These are phyloP conservation scores for Hyaloscypha variabilis DNA, from an alignment of 495 filamentous ascomycete genomes.

Conservation along the genomic window DNA sequence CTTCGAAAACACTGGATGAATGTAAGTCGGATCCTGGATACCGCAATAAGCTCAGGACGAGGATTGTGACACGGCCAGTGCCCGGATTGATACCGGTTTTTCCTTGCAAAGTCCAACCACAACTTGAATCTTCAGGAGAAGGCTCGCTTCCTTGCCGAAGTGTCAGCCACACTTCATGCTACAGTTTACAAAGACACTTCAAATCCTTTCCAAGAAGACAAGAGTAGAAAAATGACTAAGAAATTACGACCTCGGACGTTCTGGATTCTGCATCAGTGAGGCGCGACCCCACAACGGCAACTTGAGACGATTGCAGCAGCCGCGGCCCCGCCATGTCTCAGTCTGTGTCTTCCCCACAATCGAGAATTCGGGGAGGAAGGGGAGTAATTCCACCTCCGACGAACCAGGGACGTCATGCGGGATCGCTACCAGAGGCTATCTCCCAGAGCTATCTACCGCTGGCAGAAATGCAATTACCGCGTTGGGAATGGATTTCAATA, in stretches of 20 bases:
- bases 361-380: not conserved
- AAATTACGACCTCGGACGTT: not conserved
- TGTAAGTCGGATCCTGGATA: too few species aligned
- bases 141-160: not conserved
- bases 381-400: not conserved
- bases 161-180: not conserved
- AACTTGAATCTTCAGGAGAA: too few species aligned
- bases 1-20: too few species aligned
- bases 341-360: not conserved
- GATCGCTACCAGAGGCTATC: not conserved
- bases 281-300: not conserved
- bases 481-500: not conserved
- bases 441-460: not conserved
- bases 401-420: not conserved
- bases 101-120: too few species aligned
- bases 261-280: not conserved
- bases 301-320: not conserved
- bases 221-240: not conserved
- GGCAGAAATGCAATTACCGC: not conserved
- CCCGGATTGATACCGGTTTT: too few species aligned
- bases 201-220: not conserved
- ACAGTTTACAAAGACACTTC: not conserved
- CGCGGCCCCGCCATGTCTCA: not conserved
- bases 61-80: too few species aligned
- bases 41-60: too few species aligned